These are phyloP conservation scores for Mycena polygramma DNA, from an alignment of 768 basidiomycete genomes.

Conservation along the genomic window DNA sequence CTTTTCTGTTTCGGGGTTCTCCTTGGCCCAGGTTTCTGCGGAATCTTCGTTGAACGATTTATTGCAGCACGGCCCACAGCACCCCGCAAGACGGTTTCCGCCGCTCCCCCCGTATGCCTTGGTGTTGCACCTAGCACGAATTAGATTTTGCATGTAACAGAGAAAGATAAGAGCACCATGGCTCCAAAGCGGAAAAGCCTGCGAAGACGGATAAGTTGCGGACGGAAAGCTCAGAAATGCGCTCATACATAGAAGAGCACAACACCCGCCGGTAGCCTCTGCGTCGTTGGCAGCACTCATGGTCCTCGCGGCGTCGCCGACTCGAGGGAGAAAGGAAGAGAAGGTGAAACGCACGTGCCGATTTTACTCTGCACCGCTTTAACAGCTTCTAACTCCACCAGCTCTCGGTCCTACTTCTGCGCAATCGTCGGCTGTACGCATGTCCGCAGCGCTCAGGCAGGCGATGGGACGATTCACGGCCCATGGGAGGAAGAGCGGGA, in stretches of 20 bases:
- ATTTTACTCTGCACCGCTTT: too few species aligned
- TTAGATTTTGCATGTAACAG: too few species aligned
- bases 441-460: too few species aligned
- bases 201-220: slow-evolving; percentile 22
- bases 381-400: too few species aligned
- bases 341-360: too few species aligned
- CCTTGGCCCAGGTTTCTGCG: slow-evolving; percentile 55
- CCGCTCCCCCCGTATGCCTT: slow-evolving; percentile 50
- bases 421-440: too few species aligned
- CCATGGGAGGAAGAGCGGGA: too few species aligned
- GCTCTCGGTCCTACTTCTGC: too few species aligned
- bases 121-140: slow-evolving; percentile 33
- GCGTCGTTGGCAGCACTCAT: neutral
- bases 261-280: slow-evolving; percentile 37
- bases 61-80: slow-evolving; percentile 60
- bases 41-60: slow-evolving; percentile 61
- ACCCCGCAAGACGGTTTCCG: slow-evolving; percentile 52
- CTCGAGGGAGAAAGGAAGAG: too few species aligned
- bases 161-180: slow-evolving; percentile 36
- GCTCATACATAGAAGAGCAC: slow-evolving; percentile 45
- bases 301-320: too few species aligned
- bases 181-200: slow-evolving; percentile 28
- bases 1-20: slow-evolving; percentile 8
- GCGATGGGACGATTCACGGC: too few species aligned
- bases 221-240: slow-evolving; percentile 2